phyloP scores from a whole-genome alignment of 345 rosid species.

The Brassica cretica region DNA sequence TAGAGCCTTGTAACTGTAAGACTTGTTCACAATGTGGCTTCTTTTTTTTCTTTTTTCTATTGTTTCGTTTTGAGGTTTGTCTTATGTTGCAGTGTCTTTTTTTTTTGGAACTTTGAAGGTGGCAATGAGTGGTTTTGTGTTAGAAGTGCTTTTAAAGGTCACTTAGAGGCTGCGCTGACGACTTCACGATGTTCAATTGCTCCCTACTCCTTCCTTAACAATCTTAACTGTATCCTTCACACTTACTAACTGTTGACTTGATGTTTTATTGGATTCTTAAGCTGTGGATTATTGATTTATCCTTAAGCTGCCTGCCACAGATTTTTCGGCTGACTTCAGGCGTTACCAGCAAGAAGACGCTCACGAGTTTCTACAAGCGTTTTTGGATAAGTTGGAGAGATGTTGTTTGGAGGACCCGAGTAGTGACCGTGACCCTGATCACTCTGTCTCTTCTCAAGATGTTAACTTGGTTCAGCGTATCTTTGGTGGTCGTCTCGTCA shows the following conservation, averaged over 20 bases:
- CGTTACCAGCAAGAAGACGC: conserved; percentile 83
- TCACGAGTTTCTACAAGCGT: conserved; percentile 76
- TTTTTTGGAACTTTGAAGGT: conserved; percentile 44
- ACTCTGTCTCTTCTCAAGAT: conserved; percentile 29
- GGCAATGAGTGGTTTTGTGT: conserved; percentile 56
- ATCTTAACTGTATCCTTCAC: conserved; percentile 67
- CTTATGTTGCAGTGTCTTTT: neutral
- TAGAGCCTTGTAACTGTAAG: conserved; percentile 51
- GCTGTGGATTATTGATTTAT: neutral
- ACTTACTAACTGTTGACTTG: neutral
- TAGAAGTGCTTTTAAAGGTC: conserved; percentile 49
- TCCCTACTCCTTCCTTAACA: conserved; percentile 52
- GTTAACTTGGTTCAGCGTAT: conserved; percentile 54
- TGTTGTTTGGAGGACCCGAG: conserved; percentile 53
- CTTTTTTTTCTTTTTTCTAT: neutral
- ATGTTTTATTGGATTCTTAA: no score
- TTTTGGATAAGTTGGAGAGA: conserved; percentile 68
- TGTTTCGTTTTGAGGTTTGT: neutral
- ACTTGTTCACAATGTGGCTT: neutral
- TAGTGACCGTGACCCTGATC: conserved; percentile 20
- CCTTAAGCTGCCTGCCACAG: conserved; percentile 54
- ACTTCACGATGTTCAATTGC: conserved; percentile 49
- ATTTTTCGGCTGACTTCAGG: conserved; percentile 56
- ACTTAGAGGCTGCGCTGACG: conserved; percentile 53
- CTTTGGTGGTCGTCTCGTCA: conserved; percentile 74